phyloP scores from a whole-genome alignment of 306 rosid species.

The Aeschynomene evenia region DNA sequence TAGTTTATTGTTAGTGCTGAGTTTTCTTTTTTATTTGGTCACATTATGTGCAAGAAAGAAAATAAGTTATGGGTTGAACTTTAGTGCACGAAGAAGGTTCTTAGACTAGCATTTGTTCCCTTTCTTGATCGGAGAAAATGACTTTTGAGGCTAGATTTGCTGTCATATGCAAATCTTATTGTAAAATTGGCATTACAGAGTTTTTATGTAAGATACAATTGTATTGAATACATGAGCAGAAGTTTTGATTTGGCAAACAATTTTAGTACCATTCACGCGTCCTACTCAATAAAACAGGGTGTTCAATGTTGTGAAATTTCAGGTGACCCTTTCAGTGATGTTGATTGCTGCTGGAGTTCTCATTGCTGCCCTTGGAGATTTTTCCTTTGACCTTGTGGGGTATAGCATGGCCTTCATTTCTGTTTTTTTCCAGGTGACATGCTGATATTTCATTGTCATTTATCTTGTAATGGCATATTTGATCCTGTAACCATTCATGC shows the following conservation, averaged over 20 bases:
- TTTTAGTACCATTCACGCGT: conserved; percentile 21
- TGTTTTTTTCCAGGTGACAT: conserved; percentile 82
- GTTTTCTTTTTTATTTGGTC: neutral
- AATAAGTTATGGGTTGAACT: neutral
- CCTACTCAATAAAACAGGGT: conserved; percentile 2
- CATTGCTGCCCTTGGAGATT: conserved; percentile 89
- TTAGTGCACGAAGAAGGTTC: neutral
- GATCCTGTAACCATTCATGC: neutral
- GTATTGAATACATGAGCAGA: conserved; percentile 2
- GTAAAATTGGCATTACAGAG: conserved; percentile 9
- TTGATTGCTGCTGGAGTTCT: conserved; percentile 85
- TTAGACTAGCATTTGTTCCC: neutral
- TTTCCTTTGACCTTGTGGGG: conserved; percentile 88
- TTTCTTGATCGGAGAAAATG: conserved; percentile 10
- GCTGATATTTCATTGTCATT: conserved; percentile 12
- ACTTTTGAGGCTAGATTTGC: neutral
- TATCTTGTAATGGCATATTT: neutral
- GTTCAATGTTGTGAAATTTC: conserved; percentile 34
- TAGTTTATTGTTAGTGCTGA: neutral
- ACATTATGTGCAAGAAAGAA: neutral
- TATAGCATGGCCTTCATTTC: conserved; percentile 92
- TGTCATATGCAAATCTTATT: neutral
- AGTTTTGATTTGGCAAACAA: conserved; percentile 14
- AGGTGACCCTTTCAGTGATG: conserved; percentile 82
- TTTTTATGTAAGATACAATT: neutral